Evolutionary conservation across 352 stramenopile genomes (phyloP), one percentile per base, ranked within the genome.

Genomic region (Phytophthora podocarpi): DNA sequence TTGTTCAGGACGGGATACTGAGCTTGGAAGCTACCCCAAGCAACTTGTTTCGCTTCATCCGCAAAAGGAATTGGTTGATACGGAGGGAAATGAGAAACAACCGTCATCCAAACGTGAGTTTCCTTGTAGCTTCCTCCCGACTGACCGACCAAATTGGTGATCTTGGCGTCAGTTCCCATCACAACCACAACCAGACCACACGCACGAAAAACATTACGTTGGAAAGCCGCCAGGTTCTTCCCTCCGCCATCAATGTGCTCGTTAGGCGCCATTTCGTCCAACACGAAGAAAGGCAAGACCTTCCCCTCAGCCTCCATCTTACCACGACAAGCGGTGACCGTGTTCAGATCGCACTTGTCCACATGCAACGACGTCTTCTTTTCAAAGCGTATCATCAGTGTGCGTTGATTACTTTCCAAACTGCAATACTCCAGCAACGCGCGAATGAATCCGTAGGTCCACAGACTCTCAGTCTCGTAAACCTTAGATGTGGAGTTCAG

Each of bases 261-360:
- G 24, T 31, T 45, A 12, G 24, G 15, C 4, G 21, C 35, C 58
- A 66, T 20, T 30, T 66, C 48, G 27, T 66, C 58, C 48, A 60
- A 23, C 8, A 66, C 23, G 26, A 66, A 66, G 15, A 64, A 55
- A 0, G 58, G 39, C 24, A 60, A 27, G 0, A 23, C 5, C 20
- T 42, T 26, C 12, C n/a, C 34, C 3, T 40, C 34, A 49, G 13
- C 24, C 24, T n/a, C 6, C 15, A 9, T 5, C 4, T 13, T 23
- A 32, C 41, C 28, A 8, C 12, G n/a, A 49, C 41, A 24, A n/a
- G n/a, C n/a, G n/a, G n/a, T n/a, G n/a, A n/a, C n/a, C n/a, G 23
- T 7, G 13, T 16, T 5, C 12, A 16, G 5, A 13, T 9, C 18
- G 30, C 30, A 31, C 13, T 31, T 41, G 2, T 32, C 13, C 12